phyloP scores from a whole-genome alignment of 202 grass and related monocot genomes.

The Miscanthus sacchariflorus region DNA sequence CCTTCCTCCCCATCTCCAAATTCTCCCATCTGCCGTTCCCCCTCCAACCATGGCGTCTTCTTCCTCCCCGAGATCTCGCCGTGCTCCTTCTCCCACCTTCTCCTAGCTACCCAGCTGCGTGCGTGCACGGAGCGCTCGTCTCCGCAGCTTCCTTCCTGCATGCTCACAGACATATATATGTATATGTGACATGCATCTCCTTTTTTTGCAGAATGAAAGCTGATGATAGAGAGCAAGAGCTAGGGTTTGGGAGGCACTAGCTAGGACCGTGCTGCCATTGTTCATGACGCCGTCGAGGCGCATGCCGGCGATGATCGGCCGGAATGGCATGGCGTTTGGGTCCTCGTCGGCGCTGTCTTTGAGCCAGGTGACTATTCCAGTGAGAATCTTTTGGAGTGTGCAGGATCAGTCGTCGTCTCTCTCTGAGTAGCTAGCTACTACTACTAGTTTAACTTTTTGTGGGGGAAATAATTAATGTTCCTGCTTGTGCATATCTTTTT shows the following conservation, averaged over 20 bases:
- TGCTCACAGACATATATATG: not conserved
- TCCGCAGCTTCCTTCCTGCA: constrained; percentile 47
- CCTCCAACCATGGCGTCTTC: constrained; percentile 38
- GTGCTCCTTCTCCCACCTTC: not conserved
- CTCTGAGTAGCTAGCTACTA: not conserved
- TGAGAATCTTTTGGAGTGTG: not conserved
- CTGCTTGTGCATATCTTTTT: not conserved
- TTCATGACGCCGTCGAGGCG: constrained; percentile 83
- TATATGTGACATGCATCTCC: not conserved
- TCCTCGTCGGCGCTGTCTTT: constrained; percentile 80
- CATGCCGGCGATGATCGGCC: constrained; percentile 77
- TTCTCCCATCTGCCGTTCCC: constrained; percentile 61
- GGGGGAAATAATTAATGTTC: constrained; percentile 10
- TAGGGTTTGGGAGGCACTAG: constrained; percentile 57
- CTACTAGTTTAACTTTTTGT: not conserved
- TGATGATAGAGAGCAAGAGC: constrained; percentile 9
- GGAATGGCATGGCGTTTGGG: constrained; percentile 55
- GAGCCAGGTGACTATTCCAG: constrained; percentile 52
- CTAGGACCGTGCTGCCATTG: not conserved
- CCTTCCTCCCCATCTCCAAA: constrained; percentile 60
- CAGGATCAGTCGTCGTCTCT: not conserved
- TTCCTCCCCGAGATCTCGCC: constrained; percentile 49
- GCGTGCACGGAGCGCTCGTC: not conserved
- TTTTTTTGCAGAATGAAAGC: constrained; percentile 36
- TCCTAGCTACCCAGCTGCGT: not conserved